These are phyloP conservation scores for Ziziphus jujuba DNA, from an alignment of 306 rosid species.

Conservation along the genomic window DNA sequence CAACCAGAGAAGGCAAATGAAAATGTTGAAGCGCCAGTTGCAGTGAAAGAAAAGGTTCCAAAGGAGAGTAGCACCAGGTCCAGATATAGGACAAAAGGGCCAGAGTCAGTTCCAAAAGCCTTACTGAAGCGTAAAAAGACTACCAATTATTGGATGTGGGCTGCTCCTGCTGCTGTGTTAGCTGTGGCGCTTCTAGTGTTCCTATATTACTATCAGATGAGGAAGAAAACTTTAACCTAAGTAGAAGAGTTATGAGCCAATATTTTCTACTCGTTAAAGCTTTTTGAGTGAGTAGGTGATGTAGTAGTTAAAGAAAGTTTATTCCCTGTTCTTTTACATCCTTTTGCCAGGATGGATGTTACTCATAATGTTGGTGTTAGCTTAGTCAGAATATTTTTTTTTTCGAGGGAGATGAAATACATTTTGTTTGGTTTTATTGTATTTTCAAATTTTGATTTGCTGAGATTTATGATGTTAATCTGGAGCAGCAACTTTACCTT, in stretches of 20 bases:
- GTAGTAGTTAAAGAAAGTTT: conserved; percentile 47
- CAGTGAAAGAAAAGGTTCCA: conserved; percentile 42
- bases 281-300: conserved; percentile 27
- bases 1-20: conserved; percentile 50
- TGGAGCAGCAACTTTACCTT: conserved; percentile 23
- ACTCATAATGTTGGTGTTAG: conserved; percentile 45
- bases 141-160: conserved; percentile 63
- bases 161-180: conserved; percentile 57
- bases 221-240: conserved; percentile 15
- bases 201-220: conserved; percentile 54
- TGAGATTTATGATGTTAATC: conserved; percentile 31
- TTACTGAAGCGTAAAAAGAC: conserved; percentile 74
- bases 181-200: conserved; percentile 47
- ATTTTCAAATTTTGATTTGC: conserved; percentile 46
- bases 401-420: conserved; percentile 28
- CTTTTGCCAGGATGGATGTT: conserved; percentile 44
- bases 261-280: conserved; percentile 30
- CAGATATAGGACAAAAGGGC: conserved; percentile 53
- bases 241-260: conserved; percentile 35
- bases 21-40: conserved; percentile 36
- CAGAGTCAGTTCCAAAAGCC: conserved; percentile 51
- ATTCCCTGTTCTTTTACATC: conserved; percentile 49
- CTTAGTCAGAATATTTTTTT: conserved; percentile 23
- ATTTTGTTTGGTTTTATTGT: conserved; percentile 37
- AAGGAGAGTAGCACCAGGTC: conserved; percentile 55